A percentile compares a stretch with the other conserved stretches of the same genome.
phyloP scores from a whole-genome alignment of 106 monocot genomes.

The Dioscorea dumetorum region DNA sequence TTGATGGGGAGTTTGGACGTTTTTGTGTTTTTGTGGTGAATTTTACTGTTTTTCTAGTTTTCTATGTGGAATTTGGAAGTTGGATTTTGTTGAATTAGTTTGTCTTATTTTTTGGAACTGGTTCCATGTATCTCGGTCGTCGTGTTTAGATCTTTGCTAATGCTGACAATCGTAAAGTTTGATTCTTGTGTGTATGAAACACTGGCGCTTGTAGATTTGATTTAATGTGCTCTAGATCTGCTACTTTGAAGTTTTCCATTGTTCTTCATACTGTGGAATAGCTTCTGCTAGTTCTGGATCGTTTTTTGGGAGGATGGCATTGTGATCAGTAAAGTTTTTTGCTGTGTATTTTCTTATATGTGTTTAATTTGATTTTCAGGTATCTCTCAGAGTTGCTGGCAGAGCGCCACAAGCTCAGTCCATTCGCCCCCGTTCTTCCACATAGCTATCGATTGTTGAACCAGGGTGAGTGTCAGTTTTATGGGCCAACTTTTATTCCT shows the following conservation, averaged over 20 bases:
- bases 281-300: neutral
- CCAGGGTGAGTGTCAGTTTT: slow-evolving; percentile 76
- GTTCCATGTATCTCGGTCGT: too few relatives aligned
- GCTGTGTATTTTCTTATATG: too few relatives aligned
- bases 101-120: too few relatives aligned
- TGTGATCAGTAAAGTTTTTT: too few relatives aligned
- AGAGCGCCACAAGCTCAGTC: slow-evolving; percentile 76
- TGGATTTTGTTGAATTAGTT: too few relatives aligned
- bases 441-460: slow-evolving; percentile 68
- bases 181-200: neutral
- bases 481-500: neutral
- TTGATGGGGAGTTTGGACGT: too few relatives aligned
- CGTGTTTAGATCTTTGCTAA: too few relatives aligned
- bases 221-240: neutral
- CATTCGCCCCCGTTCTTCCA: slow-evolving; percentile 75
- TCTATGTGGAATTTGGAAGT: too few relatives aligned
- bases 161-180: too few relatives aligned
- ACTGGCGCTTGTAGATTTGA: neutral
- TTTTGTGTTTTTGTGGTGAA: too few relatives aligned
- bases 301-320: neutral
- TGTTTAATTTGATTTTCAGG: slow-evolving; percentile 21
- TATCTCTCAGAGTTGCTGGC: slow-evolving; percentile 75
- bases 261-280: neutral
- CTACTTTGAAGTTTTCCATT: neutral
- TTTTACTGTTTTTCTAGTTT: too few relatives aligned